These are phyloP conservation scores for Lagenaria siceraria DNA, from an alignment of 306 rosid species.

Conservation along the genomic window DNA sequence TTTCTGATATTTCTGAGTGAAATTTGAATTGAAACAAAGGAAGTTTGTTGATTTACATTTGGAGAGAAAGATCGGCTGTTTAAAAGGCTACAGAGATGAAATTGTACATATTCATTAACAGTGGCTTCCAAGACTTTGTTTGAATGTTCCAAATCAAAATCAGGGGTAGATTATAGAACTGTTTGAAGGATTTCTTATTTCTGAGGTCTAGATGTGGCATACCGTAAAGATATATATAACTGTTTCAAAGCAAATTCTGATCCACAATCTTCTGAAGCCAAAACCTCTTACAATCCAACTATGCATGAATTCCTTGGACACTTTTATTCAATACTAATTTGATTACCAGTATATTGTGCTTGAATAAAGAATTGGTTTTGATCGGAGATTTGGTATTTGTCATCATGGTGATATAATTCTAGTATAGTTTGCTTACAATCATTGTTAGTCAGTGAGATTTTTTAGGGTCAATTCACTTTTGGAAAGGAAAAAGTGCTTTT, in stretches of 20 bases:
- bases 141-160: neutral
- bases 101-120: neutral
- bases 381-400: neutral
- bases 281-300: neutral
- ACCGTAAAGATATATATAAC: neutral
- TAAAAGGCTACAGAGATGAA: neutral
- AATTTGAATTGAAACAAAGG: neutral
- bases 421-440: neutral
- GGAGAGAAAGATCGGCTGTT: neutral
- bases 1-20: neutral
- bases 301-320: neutral
- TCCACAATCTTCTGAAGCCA: neutral
- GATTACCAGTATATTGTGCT: neutral
- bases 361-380: neutral
- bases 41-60: neutral
- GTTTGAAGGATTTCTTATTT: neutral
- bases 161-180: neutral
- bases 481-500: neutral
- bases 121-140: neutral
- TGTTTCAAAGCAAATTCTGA: neutral
- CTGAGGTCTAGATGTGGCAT: neutral
- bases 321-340: neutral
- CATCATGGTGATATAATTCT: neutral
- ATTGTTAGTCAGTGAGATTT: neutral
- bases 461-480: neutral